Percentiles rank a stretch among this genome's conserved stretches.
These are phyloP conservation scores for Fraxinus anomala DNA, from an alignment of 257 asterid genomes.

Conservation along the genomic window DNA sequence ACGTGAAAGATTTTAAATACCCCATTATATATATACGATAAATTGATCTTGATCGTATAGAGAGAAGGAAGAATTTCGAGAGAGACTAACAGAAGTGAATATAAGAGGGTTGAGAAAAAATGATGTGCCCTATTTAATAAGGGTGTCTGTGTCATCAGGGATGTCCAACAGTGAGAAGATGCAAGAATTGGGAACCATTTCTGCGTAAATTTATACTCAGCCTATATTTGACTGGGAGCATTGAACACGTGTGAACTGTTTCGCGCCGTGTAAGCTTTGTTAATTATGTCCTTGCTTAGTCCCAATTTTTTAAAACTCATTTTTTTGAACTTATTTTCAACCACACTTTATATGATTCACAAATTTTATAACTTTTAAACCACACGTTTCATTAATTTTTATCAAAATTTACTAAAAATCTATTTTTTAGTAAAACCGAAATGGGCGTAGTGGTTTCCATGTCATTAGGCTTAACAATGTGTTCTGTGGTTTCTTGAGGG, in stretches of 20 bases:
- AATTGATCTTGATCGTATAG: not conserved
- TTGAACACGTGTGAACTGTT: constrained; percentile 52
- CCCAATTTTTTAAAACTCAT: no score
- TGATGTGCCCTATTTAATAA: constrained; percentile 25
- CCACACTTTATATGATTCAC: no score
- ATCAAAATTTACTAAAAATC: no score
- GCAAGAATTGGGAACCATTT: not conserved
- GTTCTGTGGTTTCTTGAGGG: constrained; percentile 30
- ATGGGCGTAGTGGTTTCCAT: constrained; percentile 53
- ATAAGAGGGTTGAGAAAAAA: not conserved
- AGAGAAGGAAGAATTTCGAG: not conserved
- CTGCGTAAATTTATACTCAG: constrained; percentile 77
- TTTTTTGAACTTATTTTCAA: no score
- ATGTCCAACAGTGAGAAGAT: constrained; percentile 25
- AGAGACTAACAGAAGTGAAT: not conserved
- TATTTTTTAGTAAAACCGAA: no score
- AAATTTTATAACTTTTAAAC: no score
- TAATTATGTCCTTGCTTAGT: not conserved
- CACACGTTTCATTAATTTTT: no score
- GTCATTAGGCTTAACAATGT: constrained; percentile 70
- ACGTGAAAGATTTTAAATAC: constrained; percentile 38
- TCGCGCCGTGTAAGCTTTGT: constrained; percentile 29
- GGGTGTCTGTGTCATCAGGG: constrained; percentile 21
- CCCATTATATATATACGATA: constrained; percentile 38
- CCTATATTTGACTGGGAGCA: constrained; percentile 54